Conservation (phyloP, 768 basidiomycete genomes). For the Mrakia hoshinonis region DNA sequence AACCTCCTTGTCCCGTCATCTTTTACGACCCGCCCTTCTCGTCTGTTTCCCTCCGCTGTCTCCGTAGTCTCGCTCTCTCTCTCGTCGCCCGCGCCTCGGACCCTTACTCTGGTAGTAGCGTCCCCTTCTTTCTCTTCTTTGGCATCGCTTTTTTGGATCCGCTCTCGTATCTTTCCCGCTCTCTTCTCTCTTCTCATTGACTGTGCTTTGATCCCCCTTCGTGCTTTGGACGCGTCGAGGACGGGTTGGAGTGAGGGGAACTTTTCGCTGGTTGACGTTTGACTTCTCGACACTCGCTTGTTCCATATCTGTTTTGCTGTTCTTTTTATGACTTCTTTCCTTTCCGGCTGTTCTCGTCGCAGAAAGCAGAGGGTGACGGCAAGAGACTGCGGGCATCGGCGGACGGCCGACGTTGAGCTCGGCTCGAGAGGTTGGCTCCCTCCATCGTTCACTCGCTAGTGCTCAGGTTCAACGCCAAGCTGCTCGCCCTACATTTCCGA, state of each 20-base stretch:
- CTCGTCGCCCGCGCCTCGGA: not conserved
- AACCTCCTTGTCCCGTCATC: not conserved
- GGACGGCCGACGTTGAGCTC: no score
- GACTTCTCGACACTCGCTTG: no score
- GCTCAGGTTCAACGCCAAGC: no score
- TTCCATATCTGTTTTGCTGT: not conserved
- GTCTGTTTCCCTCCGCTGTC: not conserved
- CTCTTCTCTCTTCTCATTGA: not conserved
- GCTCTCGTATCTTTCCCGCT: not conserved
- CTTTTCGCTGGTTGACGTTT: not conserved
- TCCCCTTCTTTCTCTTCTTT: not conserved
- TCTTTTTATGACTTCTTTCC: no score
- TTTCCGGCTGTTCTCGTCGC: no score
- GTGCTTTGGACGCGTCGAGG: not conserved
- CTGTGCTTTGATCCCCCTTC: not conserved
- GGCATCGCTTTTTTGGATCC: not conserved
- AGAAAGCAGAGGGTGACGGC: no score
- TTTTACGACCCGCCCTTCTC: not conserved
- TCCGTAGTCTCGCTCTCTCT: not conserved
- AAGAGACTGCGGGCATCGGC: no score
- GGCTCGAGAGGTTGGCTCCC: no score
- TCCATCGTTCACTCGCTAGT: no score
- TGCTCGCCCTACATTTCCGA: no score
- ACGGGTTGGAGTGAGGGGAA: not conserved
- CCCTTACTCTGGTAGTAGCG: not conserved